A percentile compares a stretch with the other conserved stretches of the same genome.
Conservation (phyloP, 805 yeast genomes). For the Candida krabiensis region DNA sequence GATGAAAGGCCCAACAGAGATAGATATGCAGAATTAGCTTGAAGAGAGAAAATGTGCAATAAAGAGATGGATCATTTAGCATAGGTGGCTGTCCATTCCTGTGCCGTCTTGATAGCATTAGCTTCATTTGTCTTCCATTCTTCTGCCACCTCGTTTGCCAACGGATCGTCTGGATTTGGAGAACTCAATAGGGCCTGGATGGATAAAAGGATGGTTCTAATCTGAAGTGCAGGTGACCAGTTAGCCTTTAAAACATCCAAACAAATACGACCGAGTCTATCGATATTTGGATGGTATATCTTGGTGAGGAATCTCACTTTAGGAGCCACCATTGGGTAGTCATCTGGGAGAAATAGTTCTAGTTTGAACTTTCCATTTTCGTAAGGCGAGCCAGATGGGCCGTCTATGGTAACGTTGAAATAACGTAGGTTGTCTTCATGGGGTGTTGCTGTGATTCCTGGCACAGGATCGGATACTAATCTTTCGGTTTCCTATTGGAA, state of each 20-base stretch:
- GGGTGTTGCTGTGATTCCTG: constrained; percentile 91
- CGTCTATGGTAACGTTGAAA: constrained; percentile 88
- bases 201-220: constrained; percentile 85
- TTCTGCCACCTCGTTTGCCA: constrained; percentile 97
- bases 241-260: constrained; percentile 90
- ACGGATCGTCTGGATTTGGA: constrained; percentile 97
- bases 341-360: constrained; percentile 91
- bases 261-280: constrained; percentile 92
- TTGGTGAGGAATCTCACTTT: constrained; percentile 91
- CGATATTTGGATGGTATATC: constrained; percentile 96
- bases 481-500: constrained; percentile 80
- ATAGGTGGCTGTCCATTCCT: constrained; percentile 66
- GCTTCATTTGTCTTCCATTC: constrained; percentile 89
- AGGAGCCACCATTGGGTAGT: constrained; percentile 98
- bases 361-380: constrained; percentile 77
- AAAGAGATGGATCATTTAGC: constrained; percentile 46
- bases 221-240: constrained; percentile 98
- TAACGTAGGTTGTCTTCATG: constrained; percentile 92
- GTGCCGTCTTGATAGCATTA: constrained; percentile 78
- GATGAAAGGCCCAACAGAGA: no score
- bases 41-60: no score
- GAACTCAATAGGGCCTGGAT: constrained; percentile 93
- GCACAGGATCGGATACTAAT: constrained; percentile 89
- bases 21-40: no score
- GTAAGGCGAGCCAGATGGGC: constrained; percentile 90